Evolutionary conservation across 23 red algal species (phyloP).

Genomic region (Gracilaria vermiculophylla): DNA sequence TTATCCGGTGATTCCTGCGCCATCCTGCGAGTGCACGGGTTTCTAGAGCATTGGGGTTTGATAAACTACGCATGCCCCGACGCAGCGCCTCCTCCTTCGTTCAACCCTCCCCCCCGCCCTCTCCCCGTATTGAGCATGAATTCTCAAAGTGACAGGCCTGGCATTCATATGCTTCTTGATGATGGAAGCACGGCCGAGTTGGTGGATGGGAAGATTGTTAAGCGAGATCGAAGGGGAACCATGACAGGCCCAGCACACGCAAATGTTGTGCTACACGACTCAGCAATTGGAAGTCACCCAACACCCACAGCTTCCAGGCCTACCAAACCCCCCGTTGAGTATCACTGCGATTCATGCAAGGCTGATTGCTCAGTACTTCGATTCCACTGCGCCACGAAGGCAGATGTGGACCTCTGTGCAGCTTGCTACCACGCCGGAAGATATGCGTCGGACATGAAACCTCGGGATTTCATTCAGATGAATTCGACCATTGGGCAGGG

Average conservation of each 20-base stretch:
- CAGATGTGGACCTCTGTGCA: conserved; percentile 94
- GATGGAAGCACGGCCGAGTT: conserved; percentile 30
- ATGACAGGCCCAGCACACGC: background rate
- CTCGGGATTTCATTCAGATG: conserved; percentile 93
- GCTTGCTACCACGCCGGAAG: conserved; percentile 63
- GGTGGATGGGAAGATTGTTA: conserved; percentile 31
- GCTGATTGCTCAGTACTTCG: conserved; percentile 79
- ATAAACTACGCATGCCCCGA: conserved; percentile 83
- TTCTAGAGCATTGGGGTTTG: conserved; percentile 99
- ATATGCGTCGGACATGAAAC: conserved; percentile 75
- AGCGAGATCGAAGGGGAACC: conserved; percentile 10
- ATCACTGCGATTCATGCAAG: conserved; percentile 92
- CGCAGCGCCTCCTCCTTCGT: conserved; percentile 59
- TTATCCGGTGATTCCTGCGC: conserved; percentile 85
- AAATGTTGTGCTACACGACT: conserved; percentile 24
- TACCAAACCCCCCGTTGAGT: conserved; percentile 47
- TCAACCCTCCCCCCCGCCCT: conserved; percentile 41
- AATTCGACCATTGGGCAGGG: conserved; percentile 29
- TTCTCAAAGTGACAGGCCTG: background rate
- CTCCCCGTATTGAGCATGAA: conserved; percentile 10
- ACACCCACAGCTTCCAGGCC: background rate
- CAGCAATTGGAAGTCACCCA: background rate
- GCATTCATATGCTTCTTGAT: conserved; percentile 33
- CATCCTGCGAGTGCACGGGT: conserved; percentile 89
- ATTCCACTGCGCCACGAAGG: conserved; percentile 84